Base-by-base conservation (phyloP, 2,329 filamentous ascomycete species). In the Davidsoniella neocaledoniae region DNA sequence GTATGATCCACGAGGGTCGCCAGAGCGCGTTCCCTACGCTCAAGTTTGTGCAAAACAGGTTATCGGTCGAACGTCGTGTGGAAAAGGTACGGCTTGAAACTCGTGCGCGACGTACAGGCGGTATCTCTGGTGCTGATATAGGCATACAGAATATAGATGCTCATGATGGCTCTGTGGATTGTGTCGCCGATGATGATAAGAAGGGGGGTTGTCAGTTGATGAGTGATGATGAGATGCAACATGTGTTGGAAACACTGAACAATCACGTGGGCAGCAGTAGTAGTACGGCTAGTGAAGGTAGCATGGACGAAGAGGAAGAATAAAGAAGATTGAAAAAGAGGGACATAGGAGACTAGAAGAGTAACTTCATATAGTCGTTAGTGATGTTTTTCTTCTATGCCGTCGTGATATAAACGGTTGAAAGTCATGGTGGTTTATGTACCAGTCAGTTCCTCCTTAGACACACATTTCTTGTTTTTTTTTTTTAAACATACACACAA, bases 1-100 rank as follows among this genome's bases (percentile, higher is more conserved):
- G 83, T 37, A 95, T 96, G 90, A 76, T 98, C 12, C 83, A 87
- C 54, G 83, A 86, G 52, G 91, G 91, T 17, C 83, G 93, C 63
- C 84, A 91, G 63, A 87, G 83, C 55, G 78, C 83, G 1, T 98
- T 93, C 61, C 86, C 91, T 0, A 94, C 91, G 62, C 71, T 98
- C 46, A 85, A 91, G 60, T 98, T 96, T 60, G 77, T 96, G 53
- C 77, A 74, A 21, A 98, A 98, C 61, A 69, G 91, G 46, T 75
- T 95, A 56, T 86, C 85, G 58, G 70, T 95, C 7, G 91, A 98
- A 66, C 72, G 80, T 46, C 57, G 73, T 45, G 70, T 82, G n/a
- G 77, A 81, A 58, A 63, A 66, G 54, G 79, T 77, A 1, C 64
- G 78, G 16, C 62, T 66, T 46, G 71, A 74, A 59, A 76, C 74